These are phyloP conservation scores for Platanus orientalis DNA, from an alignment of 164 flowering plant genomes.

Conservation along the genomic window DNA sequence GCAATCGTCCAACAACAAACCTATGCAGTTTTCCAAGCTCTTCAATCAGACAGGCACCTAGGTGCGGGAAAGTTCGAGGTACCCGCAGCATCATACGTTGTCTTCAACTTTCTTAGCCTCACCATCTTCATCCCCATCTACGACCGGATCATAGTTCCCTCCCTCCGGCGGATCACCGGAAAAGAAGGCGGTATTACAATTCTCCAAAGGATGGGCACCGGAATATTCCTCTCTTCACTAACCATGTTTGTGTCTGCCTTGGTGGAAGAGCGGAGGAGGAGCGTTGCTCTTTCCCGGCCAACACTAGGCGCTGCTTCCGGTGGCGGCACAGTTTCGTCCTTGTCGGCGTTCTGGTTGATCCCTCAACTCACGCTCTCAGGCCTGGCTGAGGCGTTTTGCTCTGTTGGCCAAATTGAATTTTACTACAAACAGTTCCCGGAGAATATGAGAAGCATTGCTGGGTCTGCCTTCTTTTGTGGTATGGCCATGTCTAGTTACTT, in stretches of 20 bases:
- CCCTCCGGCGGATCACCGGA: conserved; percentile 41
- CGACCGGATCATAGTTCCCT: conserved; percentile 63
- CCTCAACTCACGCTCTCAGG: conserved; percentile 50
- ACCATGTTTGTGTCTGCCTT: conserved; percentile 37
- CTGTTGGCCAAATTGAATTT: conserved; percentile 48
- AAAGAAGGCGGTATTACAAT: conserved; percentile 50
- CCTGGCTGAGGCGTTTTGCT: conserved; percentile 43
- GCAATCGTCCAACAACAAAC: conserved; percentile 89
- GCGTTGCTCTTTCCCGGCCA: conserved; percentile 25
- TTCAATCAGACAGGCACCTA: conserved; percentile 59
- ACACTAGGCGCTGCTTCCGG: too few relatives aligned
- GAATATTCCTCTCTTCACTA: conserved; percentile 35
- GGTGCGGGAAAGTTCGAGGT: conserved; percentile 56
- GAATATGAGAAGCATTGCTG: conserved; percentile 66
- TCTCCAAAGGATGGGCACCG: conserved; percentile 55
- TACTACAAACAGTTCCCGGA: conserved; percentile 75
- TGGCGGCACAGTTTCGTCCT: too few relatives aligned
- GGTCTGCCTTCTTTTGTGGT: conserved; percentile 34
- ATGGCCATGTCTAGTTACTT: conserved; percentile 45
- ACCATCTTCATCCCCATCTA: conserved; percentile 79
- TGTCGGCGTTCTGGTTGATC: conserved; percentile 41
- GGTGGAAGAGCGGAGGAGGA: conserved; percentile 42
- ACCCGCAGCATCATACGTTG: conserved; percentile 72
- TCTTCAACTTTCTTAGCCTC: conserved; percentile 63
- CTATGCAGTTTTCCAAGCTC: conserved; percentile 85